phyloP scores from a whole-genome alignment of 306 rosid species.

The Vigna radiata region DNA sequence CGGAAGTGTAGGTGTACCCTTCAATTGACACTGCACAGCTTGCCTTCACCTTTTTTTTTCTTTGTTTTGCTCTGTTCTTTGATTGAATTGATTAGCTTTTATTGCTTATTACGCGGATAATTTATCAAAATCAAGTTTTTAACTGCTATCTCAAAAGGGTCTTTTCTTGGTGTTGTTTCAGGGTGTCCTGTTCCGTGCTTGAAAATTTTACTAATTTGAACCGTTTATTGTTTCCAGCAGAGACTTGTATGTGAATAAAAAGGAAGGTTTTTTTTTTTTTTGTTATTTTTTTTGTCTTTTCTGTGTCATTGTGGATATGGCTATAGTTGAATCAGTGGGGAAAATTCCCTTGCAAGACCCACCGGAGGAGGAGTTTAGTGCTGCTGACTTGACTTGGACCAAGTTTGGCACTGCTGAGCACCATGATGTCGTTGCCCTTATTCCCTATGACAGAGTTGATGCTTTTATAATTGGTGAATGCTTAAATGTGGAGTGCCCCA shows the following conservation, averaged over 20 bases:
- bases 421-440: conserved; percentile 85
- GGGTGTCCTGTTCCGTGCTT: conserved; percentile 31
- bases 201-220: not conserved
- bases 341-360: conserved; percentile 88
- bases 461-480: conserved; percentile 89
- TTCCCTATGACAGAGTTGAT: conserved; percentile 89
- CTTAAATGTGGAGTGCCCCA: conserved; percentile 81
- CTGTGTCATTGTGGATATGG: conserved; percentile 50
- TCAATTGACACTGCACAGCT: no score
- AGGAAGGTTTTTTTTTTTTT: conserved; percentile 10
- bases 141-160: conserved; percentile 31
- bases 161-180: conserved; percentile 38
- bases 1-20: no score
- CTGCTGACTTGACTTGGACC: conserved; percentile 85
- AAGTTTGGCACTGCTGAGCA: conserved; percentile 80
- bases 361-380: conserved; percentile 75
- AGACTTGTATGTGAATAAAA: not conserved
- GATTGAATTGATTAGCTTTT: conserved; percentile 27
- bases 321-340: conserved; percentile 67
- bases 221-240: conserved; percentile 11
- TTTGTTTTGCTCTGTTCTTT: not conserved
- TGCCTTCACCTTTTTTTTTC: no score
- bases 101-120: not conserved
- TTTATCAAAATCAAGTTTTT: conserved; percentile 20
- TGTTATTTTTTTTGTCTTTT: conserved; percentile 17